Conservation (phyloP, 495 filamentous ascomycete genomes). For the Penicillium antarcticum region DNA sequence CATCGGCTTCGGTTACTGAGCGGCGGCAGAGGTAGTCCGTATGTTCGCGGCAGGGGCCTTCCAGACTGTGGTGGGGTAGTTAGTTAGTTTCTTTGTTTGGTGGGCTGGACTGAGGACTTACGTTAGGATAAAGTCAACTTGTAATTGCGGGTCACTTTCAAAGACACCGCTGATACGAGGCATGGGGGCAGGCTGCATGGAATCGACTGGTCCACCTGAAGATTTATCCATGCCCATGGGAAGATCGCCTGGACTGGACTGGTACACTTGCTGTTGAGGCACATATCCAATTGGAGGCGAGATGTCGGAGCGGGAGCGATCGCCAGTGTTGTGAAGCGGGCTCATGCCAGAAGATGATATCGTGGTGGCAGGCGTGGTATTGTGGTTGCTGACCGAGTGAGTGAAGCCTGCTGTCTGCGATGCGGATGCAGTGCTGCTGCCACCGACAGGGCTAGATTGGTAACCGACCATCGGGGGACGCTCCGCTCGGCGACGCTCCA, state of each 20-base stretch:
- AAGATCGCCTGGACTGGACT: slow-evolving; percentile 25
- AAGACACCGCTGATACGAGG: slow-evolving; percentile 54
- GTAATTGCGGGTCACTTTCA: slow-evolving; percentile 72
- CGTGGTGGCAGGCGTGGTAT: slow-evolving; percentile 40
- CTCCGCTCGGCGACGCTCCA: slow-evolving; percentile 37
- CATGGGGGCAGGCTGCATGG: slow-evolving; percentile 30
- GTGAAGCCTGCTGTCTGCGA: slow-evolving; percentile 29
- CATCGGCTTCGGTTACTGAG: slow-evolving; percentile 46
- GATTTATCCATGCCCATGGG: slow-evolving; percentile 31
- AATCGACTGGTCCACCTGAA: slow-evolving; percentile 18
- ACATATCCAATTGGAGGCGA: slow-evolving; percentile 30
- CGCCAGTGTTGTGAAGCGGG: slow-evolving; percentile 29
- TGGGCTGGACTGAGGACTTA: slow-evolving; percentile 49
- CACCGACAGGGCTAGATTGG: slow-evolving; percentile 31
- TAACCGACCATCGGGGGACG: slow-evolving; percentile 22
- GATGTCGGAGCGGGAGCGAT: slow-evolving; percentile 36
- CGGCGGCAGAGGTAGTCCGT: slow-evolving; percentile 62
- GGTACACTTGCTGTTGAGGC: slow-evolving; percentile 33
- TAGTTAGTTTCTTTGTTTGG: slow-evolving; percentile 14
- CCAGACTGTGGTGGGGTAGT: slow-evolving; percentile 60
- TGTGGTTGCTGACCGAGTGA: slow-evolving; percentile 21
- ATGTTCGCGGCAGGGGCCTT: slow-evolving; percentile 93
- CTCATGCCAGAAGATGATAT: slow-evolving; percentile 31
- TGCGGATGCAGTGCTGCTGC: slow-evolving; percentile 36
- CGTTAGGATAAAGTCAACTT: slow-evolving; percentile 95